Evolutionary conservation across 2,329 filamentous ascomycete species (phyloP), one percentile per base, ranked within the genome.

Genomic region (Pyrenochaeta sp.): DNA sequence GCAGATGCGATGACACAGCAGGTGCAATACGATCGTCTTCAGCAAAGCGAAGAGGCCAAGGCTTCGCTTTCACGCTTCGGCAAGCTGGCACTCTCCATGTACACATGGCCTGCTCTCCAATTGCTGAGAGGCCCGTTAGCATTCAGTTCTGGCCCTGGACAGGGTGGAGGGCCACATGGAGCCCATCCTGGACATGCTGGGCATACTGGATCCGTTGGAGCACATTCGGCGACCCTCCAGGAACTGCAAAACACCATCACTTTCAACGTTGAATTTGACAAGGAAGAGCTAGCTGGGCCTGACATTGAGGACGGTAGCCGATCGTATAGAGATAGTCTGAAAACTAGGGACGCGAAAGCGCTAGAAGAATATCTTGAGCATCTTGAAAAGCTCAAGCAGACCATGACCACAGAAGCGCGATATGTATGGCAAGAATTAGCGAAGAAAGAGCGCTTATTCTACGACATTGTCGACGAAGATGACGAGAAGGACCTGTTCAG

Each of bases 391-490:
- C 46, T 59, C 7, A 57, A 49, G 9, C 48, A 50, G 10, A 54
- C 37, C 9, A 45, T 48, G 2, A 40, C 32, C 2, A 52, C 23
- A 3, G 65, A 69, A 27, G 20, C 60, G 15, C 49, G 55, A 23
- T 62, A 58, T 12, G 15, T 64, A 2, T 67, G 63, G 66, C 45
- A 55, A 11, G 17, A 45, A 7, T 31, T 67, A 7, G 53, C 35
- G 11, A 29, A 49, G 15, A 67, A 56, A 36, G 66, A 69, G 49
- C 18, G 61, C 7, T 39, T 48, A 7, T 58, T 64, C 20, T 64
- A 67, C 51, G 40, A 49, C 1, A 9, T 60, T 15, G 17, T 31
- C 6, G 37, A 56, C 2, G 57, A 64, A 20, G 50, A 59, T 3
- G 30, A 45, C 1, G 57, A 61, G 12, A 64, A 64, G 23, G 58